Conservation (phyloP, 148 eudicot species). For the Cornus suecica region DNA sequence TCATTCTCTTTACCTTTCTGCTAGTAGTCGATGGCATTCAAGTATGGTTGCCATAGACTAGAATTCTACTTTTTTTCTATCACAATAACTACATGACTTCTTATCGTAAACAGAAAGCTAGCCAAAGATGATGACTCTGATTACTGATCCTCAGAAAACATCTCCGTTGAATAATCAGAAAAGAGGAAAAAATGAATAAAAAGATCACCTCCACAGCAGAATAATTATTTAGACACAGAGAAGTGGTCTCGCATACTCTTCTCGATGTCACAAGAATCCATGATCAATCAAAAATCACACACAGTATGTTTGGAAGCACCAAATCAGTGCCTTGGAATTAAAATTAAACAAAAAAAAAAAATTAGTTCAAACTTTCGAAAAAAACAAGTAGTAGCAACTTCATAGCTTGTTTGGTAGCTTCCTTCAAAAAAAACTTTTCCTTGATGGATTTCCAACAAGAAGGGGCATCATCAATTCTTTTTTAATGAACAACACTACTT, state of each 20-base stretch:
- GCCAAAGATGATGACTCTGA: background rate
- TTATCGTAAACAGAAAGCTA: background rate
- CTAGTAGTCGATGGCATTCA: background rate
- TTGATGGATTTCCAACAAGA: no score
- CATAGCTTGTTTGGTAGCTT: no score
- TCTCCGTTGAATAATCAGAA: background rate
- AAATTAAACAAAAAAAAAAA: no score
- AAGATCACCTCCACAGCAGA: background rate
- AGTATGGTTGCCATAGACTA: background rate
- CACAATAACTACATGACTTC: background rate
- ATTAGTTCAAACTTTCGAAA: no score
- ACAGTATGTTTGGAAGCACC: no score
- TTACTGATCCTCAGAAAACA: background rate
- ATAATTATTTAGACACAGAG: background rate
- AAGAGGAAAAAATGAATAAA: background rate
- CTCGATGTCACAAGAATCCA: background rate
- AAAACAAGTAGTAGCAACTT: no score
- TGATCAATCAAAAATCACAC: background rate
- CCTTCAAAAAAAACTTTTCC: no score
- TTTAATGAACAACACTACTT: no score
- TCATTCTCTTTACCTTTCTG: background rate
- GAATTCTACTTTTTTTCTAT: constrained; percentile 1
- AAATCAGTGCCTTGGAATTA: no score
- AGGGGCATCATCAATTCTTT: no score
- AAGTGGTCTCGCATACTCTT: background rate